A percentile compares a stretch with the other conserved stretches of the same genome.
These are phyloP conservation scores for Cercospora nicotianae DNA, from an alignment of 2,329 filamentous ascomycete species.

Conservation along the genomic window DNA sequence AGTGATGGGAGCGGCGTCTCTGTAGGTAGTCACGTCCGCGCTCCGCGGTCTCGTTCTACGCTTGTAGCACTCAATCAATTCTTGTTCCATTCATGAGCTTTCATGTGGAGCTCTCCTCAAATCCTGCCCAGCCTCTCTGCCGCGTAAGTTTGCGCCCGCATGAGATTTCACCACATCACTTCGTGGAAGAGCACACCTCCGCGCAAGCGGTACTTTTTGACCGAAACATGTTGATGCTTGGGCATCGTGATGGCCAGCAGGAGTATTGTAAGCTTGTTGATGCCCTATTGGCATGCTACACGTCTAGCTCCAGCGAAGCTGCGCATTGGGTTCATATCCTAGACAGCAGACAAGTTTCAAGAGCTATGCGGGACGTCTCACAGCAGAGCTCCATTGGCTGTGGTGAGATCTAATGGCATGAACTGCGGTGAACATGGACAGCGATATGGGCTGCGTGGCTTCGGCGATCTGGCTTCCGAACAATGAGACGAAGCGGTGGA, in stretches of 20 bases:
- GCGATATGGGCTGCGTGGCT: background rate
- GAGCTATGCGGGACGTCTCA: background rate
- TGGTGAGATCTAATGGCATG: background rate
- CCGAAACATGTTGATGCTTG: background rate
- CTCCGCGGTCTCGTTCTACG: background rate
- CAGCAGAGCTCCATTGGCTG: background rate
- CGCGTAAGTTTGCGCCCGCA: background rate
- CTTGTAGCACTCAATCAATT: background rate
- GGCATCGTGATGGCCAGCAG: background rate
- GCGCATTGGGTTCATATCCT: background rate
- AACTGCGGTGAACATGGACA: background rate
- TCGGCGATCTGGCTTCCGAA: background rate
- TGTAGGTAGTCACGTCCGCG: background rate
- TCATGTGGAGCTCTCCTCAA: background rate
- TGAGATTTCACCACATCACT: background rate
- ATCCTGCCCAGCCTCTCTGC: background rate
- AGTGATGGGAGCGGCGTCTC: background rate
- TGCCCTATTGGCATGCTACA: background rate
- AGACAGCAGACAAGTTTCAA: background rate
- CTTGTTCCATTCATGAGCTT: background rate
- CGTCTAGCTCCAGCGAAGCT: background rate
- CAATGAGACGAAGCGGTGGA: background rate
- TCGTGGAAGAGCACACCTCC: background rate
- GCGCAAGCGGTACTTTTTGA: background rate
- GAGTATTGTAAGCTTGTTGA: background rate